Base-by-base conservation (phyloP, 2,329 filamentous ascomycete species). In the Cucurbitaria berberidis region DNA sequence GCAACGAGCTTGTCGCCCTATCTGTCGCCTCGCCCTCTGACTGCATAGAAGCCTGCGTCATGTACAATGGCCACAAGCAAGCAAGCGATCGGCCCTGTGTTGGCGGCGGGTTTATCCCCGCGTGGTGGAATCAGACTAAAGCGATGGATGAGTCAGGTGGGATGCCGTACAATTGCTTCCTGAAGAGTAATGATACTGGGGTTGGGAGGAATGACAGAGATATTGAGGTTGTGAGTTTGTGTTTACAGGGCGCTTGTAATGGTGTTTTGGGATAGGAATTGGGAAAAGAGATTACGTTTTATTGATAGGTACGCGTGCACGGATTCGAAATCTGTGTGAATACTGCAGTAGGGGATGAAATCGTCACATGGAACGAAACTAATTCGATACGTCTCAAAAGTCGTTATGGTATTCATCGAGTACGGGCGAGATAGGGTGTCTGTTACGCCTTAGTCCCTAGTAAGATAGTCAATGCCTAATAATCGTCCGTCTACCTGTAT, bases 31-130 rank as follows among this genome's bases (percentile, higher is more conserved):
- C 39, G 7, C 16, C 32, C 5, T 44, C 39, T 9, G 51, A 57
- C 27, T 57, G 55, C 35, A 45, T 57, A 15, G 55, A 57, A n/a
- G 40, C 55, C 1, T 57, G 55, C 29, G n/a, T 41, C 18, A 41
- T 46, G 32, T 54, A 48, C 47, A 57, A 57, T 24, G 47, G 30
- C 11, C 19, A 47, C 29, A 51, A 42, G 16, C 5, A 24, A 5
- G 13, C 9, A 9, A n/a, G 16, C 7, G 39, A 45, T 8, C 26
- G 44, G 24, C 16, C 6, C 3, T 57, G 55, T 29, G 51, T 57
- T 4, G 50, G 54, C n/a, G 46, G 42, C 8, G 49, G 45, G 2
- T 57, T 45, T 18, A 42, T 53, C 5, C 50, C 54, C 1, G 30
- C 32, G 11, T 57, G 54, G 54, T 53, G 49, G 54, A 48, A 53